These are phyloP conservation scores for Hymenotorrendiella dingleyae DNA, from an alignment of 2,329 filamentous ascomycete species.

Conservation along the genomic window DNA sequence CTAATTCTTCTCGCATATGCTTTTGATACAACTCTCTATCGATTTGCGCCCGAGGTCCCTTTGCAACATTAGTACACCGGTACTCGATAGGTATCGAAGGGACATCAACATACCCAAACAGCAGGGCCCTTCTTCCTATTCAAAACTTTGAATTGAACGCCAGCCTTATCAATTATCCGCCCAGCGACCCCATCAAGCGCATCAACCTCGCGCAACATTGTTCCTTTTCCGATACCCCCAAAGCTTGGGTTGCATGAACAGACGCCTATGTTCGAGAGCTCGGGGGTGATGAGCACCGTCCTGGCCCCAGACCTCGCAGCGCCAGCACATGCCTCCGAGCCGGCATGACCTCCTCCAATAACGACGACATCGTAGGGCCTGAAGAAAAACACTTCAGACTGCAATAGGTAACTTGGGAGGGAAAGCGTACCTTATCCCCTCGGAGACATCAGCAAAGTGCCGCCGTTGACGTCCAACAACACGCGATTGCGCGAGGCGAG, in stretches of 20 bases:
- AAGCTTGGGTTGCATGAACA: constrained; percentile 98
- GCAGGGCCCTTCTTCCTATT: constrained; percentile 89
- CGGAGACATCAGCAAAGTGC: constrained; percentile 19
- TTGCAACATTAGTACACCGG: constrained; percentile 3
- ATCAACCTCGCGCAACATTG: constrained; percentile 91
- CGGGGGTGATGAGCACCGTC: constrained; percentile 86
- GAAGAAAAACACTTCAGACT: constrained; percentile 2
- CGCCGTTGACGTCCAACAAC: constrained; percentile 12
- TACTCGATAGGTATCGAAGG: background rate
- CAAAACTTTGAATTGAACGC: constrained; percentile 85
- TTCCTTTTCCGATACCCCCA: constrained; percentile 97
- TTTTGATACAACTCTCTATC: constrained; percentile 83
- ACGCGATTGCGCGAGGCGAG: constrained; percentile 6
- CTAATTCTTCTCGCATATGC: constrained; percentile 84
- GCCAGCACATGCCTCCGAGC: constrained; percentile 86
- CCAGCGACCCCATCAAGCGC: constrained; percentile 87
- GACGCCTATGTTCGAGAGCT: constrained; percentile 80
- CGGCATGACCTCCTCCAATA: constrained; percentile 92
- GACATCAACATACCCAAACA: constrained; percentile 58
- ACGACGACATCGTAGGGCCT: constrained; percentile 79
- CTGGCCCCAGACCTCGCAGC: constrained; percentile 82
- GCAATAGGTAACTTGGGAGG: background rate
- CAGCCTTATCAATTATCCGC: constrained; percentile 85
- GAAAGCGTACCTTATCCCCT: constrained; percentile 14
- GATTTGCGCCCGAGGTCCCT: constrained; percentile 90